phyloP scores from a whole-genome alignment of 768 basidiomycete species.

The Pisolithus sp. region DNA sequence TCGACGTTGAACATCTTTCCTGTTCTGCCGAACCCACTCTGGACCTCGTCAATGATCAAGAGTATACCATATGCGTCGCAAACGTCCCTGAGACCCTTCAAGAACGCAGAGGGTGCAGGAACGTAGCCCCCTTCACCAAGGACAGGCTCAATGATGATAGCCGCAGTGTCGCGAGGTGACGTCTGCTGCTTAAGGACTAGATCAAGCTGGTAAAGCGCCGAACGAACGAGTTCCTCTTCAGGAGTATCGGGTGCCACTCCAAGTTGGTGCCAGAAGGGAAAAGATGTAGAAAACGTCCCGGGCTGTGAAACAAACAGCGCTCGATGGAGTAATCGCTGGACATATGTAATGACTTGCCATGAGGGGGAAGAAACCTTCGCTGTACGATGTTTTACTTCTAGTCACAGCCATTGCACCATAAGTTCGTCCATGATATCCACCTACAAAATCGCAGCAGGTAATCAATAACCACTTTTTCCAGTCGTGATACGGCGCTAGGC shows the following conservation, averaged over 20 bases:
- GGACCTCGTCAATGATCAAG: conserved; percentile 82
- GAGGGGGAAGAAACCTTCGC: conserved; percentile 67
- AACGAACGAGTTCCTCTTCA: conserved; percentile 48
- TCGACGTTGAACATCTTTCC: conserved; percentile 80
- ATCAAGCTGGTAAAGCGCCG: conserved; percentile 76
- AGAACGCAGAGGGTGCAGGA: conserved; percentile 72
- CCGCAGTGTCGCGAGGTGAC: conserved; percentile 80
- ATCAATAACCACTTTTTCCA: neutral
- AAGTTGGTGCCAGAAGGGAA: conserved; percentile 91
- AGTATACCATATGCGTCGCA: conserved; percentile 85
- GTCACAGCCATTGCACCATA: conserved; percentile 92
- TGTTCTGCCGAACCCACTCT: conserved; percentile 85
- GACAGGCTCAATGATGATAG: conserved; percentile 90
- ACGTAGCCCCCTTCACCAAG: conserved; percentile 96
- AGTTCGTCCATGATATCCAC: conserved; percentile 88
- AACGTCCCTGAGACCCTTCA: conserved; percentile 72
- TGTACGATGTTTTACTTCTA: conserved; percentile 90
- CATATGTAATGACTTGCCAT: conserved; percentile 50
- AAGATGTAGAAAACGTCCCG: conserved; percentile 74
- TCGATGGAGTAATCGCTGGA: no score
- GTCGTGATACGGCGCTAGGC: neutral
- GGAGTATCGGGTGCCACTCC: conserved; percentile 51
- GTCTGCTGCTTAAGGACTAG: conserved; percentile 77
- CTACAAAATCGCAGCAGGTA: conserved; percentile 24
- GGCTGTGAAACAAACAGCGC: conserved; percentile 41